Percentiles rank a stretch among this genome's conserved stretches.
Conservation (phyloP, 176 grass and related monocot species). For the Ananas comosus region DNA sequence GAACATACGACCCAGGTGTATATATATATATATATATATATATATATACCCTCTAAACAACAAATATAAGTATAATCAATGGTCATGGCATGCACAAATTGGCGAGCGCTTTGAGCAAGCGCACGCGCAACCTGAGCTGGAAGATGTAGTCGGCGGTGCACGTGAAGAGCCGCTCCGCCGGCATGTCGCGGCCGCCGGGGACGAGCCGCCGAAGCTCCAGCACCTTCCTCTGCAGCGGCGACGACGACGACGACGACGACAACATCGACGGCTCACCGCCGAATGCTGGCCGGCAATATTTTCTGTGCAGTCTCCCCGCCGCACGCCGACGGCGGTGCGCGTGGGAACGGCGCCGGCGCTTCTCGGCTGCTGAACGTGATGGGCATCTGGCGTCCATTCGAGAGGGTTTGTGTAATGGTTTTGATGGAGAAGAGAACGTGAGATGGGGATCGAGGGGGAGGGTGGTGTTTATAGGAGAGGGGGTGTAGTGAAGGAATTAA, state of each 20-base stretch:
- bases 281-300: not conserved
- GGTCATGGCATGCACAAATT: conserved; percentile 30
- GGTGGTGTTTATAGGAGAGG: conserved; percentile 22
- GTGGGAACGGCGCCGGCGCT: not conserved
- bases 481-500: not conserved
- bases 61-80: not conserved
- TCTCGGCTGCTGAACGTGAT: not conserved
- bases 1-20: conserved; percentile 11
- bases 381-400: not conserved
- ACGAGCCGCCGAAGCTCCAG: conserved; percentile 80
- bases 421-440: conserved; percentile 6
- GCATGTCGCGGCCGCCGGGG: conserved; percentile 37
- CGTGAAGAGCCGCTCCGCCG: conserved; percentile 55
- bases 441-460: not conserved
- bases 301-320: not conserved
- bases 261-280: conserved; percentile 13
- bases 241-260: conserved; percentile 3
- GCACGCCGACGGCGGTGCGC: not conserved
- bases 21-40: not conserved
- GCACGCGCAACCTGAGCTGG: conserved; percentile 43
- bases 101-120: conserved; percentile 57
- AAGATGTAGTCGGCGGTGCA: conserved; percentile 69
- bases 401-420: not conserved
- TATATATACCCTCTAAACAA: not conserved
- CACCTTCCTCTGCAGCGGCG: conserved; percentile 42